Evolutionary conservation across 192 early-diverging fungal genomes (phyloP).

Genomic region (Entomortierella parvispora): DNA sequence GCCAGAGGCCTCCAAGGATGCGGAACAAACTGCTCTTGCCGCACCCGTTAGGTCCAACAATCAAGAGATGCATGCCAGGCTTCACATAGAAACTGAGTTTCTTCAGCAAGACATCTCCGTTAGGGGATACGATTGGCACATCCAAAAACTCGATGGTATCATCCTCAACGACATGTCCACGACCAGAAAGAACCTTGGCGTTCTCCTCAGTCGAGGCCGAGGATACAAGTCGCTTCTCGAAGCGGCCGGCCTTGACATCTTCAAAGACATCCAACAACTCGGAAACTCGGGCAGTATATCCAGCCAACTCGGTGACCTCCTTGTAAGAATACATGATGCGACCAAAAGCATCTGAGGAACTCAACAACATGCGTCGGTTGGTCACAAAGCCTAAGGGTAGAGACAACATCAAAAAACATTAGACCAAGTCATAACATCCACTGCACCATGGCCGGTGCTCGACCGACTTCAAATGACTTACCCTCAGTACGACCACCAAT

Average conservation of each 20-base stretch:
- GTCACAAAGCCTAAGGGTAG: conserved; percentile 74
- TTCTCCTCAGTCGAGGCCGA: conserved; percentile 63
- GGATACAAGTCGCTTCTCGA: conserved; percentile 75
- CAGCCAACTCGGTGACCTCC: conserved; percentile 94
- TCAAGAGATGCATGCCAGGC: conserved; percentile 91
- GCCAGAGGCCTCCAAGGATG: conserved; percentile 96
- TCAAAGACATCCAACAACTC: conserved; percentile 88
- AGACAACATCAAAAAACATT: background rate
- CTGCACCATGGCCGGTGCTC: too few relatives aligned
- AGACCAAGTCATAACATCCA: too few relatives aligned
- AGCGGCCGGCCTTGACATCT: conserved; percentile 85
- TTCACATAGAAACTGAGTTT: conserved; percentile 88
- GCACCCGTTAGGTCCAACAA: conserved; percentile 95
- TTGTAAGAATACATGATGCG: conserved; percentile 95
- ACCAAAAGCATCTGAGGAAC: conserved; percentile 82
- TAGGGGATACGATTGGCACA: conserved; percentile 95
- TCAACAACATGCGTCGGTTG: conserved; percentile 79
- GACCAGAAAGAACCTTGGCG: conserved; percentile 65
- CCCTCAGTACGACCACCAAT: conserved; percentile 66
- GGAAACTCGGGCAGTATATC: conserved; percentile 90
- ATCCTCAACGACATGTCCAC: conserved; percentile 75
- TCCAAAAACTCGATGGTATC: conserved; percentile 88
- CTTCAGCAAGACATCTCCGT: conserved; percentile 92
- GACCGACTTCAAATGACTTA: too few relatives aligned
- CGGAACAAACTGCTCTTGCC: conserved; percentile 96